phyloP scores from a whole-genome alignment of 2,329 filamentous ascomycete species.

The Penicillium freii region DNA sequence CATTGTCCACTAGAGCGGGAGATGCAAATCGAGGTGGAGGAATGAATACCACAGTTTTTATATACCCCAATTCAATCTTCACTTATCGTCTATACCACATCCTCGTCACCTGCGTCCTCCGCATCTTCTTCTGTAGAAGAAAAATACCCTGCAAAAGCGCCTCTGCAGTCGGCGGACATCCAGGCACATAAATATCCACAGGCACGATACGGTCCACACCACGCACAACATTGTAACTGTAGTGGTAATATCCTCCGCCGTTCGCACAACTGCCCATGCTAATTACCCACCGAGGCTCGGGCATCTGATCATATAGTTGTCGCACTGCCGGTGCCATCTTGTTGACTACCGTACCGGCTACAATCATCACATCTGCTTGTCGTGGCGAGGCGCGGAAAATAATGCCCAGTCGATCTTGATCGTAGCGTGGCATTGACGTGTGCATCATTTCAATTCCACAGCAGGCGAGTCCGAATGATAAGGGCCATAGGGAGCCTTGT shows the following conservation, averaged over 20 bases:
- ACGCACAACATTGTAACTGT: conserved; percentile 74
- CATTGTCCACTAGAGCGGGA: conserved; percentile 33
- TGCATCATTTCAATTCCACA: conserved; percentile 94
- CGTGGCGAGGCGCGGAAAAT: conserved; percentile 87
- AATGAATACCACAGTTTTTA: conserved; percentile 16
- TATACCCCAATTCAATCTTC: background rate
- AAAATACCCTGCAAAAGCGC: conserved; percentile 63
- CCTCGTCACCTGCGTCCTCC: conserved; percentile 49
- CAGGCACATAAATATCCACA: conserved; percentile 77
- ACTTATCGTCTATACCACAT: conserved; percentile 56
- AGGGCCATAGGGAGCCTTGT: conserved; percentile 81
- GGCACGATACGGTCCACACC: conserved; percentile 75
- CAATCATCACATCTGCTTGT: conserved; percentile 91
- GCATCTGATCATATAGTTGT: conserved; percentile 95
- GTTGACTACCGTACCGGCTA: conserved; percentile 88
- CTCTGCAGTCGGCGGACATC: conserved; percentile 60
- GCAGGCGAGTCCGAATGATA: conserved; percentile 86
- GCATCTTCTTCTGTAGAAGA: conserved; percentile 74
- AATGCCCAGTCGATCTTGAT: conserved; percentile 83
- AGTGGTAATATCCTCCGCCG: conserved; percentile 83
- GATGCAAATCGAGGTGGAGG: conserved; percentile 38
- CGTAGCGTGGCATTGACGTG: conserved; percentile 81
- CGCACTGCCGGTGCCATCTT: conserved; percentile 92
- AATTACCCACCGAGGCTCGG: conserved; percentile 82
- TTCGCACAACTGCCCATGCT: conserved; percentile 85